These are phyloP conservation scores for Grammothele lineata DNA, from an alignment of 768 basidiomycete genomes.

Conservation along the genomic window DNA sequence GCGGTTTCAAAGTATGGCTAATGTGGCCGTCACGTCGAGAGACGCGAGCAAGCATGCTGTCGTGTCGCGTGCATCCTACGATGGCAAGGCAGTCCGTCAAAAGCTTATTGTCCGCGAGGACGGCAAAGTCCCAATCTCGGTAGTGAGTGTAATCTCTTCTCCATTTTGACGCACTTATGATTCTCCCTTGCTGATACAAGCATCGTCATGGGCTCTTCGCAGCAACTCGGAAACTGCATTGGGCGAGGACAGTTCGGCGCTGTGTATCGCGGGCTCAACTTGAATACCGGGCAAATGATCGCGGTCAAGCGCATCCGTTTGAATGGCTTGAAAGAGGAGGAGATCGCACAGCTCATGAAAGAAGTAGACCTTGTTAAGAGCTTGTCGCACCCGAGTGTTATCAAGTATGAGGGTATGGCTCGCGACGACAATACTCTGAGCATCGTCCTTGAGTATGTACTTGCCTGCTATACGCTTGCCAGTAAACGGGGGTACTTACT, in stretches of 20 bases:
- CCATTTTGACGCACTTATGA: background rate
- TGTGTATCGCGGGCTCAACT: constrained; percentile 90
- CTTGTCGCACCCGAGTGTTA: constrained; percentile 90
- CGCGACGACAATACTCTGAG: constrained; percentile 84
- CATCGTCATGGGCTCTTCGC: background rate
- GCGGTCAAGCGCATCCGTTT: constrained; percentile 96
- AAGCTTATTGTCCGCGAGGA: constrained; percentile 76
- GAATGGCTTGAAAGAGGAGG: constrained; percentile 86
- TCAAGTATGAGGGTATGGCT: constrained; percentile 96
- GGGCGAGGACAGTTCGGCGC: constrained; percentile 96
- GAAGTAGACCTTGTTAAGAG: constrained; percentile 93
- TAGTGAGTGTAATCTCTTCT: constrained; percentile 61
- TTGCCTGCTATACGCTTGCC: too few species aligned
- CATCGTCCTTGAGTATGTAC: constrained; percentile 88
- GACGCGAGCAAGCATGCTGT: constrained; percentile 65
- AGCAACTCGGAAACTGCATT: constrained; percentile 99
- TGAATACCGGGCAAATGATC: constrained; percentile 95
- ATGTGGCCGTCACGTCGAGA: constrained; percentile 47
- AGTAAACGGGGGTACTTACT: too few species aligned
- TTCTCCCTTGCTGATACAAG: too few species aligned
- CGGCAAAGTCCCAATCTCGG: constrained; percentile 74
- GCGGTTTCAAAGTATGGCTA: constrained; percentile 71
- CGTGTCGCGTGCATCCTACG: constrained; percentile 54
- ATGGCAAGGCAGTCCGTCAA: constrained; percentile 60
- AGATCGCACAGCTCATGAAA: constrained; percentile 86